Evolutionary conservation across 106 monocot genomes (phyloP), one percentile per base, ranked within the genome.

Genomic region (Cymbidium sinense): DNA sequence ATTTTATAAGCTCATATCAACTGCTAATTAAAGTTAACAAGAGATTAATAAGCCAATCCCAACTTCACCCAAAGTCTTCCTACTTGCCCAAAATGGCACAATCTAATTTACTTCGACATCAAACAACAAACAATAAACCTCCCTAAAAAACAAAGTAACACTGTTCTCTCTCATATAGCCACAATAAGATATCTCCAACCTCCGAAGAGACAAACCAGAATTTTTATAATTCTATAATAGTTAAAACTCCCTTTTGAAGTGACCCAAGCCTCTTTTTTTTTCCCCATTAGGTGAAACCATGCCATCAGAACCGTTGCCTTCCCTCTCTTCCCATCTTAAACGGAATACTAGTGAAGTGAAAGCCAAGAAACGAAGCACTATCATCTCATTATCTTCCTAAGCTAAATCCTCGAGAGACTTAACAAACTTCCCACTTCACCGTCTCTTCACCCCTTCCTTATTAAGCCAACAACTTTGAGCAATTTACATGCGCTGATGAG

Each of bases 281-380:
- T 39, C 0, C 37, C 71, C 76, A 76, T 76, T 76, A 76, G 69
- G 50, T 55, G 64, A 73, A 78, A 43, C 30, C 52, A 41, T 70
- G 51, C 33, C 52, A 82, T 82, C 82, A 30, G n/a, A 34, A 30
- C 76, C 81, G 37, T 85, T 64, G 70, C 27, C 52, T 37, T 50
- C 50, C 25, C 74, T 74, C 44, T 28, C 44, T 20, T 47, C 44
- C 74, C 44, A 27, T 43, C 28, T 25, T 80, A 69, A 79, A 81
- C 79, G 8, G 82, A 76, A 90, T 83, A 85, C 71, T 33, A 87
- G 87, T 90, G 90, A 87, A 90, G 90, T 90, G 90, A 84, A 90
- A 79, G 90, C 77, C 72, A 90, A 90, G 90, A 64, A 87, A 90
- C 65, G 83, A 50, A 87, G 72, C 85, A 81, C 76, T 34, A 83